Evolutionary conservation across 192 early-diverging fungal genomes (phyloP), one percentile per base, ranked within the genome.

Genomic region (Podila horticola): DNA sequence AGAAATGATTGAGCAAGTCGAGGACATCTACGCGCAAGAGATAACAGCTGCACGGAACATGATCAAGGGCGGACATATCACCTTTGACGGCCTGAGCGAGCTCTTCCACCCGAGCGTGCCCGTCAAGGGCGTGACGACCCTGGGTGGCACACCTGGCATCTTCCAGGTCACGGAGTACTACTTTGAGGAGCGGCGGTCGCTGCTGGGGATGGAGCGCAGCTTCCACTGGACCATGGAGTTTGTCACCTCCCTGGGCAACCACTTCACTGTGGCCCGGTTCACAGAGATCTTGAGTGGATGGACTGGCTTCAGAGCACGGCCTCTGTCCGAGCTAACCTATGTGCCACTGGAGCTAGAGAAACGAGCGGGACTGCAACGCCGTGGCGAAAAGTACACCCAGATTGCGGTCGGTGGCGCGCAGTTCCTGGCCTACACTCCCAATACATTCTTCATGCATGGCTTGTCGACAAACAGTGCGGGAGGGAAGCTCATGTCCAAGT

Each of bases 21-120:
- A 55, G 22, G 22, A 24, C 2, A 55, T 55, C 4, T 55, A 55
- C 5, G 52, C 24, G 10, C 52, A 55, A 24, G 52, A 55, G 24
- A 55, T 55, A n/a, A 55, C 8, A 2, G n/a, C 20, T 2, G 52
- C 52, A 55, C 20, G 22, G n/a, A 22, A 55, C n/a, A 55, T 55
- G n/a, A 55, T 55, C 24, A 17, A 55, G n/a, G 24, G 24, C 0
- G 52, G 52, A 26, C 9, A 24, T 24, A 55, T 55, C 22, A 55
- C 52, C n/a, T 55, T 55, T 55, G 22, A 55, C 24, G 52, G 52
- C 17, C 52, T 55, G 52, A 55, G 9, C 11, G 52, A 55, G 52
- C 52, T 55, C 52, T 55, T 55, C 52, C 52, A 55, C 52, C 52
- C 52, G 5, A 26, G 52, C 17, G 52, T 55, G 20, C 52, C 52